phyloP scores from a whole-genome alignment of 257 asterid genomes.

The Solanum ossicruentum region DNA sequence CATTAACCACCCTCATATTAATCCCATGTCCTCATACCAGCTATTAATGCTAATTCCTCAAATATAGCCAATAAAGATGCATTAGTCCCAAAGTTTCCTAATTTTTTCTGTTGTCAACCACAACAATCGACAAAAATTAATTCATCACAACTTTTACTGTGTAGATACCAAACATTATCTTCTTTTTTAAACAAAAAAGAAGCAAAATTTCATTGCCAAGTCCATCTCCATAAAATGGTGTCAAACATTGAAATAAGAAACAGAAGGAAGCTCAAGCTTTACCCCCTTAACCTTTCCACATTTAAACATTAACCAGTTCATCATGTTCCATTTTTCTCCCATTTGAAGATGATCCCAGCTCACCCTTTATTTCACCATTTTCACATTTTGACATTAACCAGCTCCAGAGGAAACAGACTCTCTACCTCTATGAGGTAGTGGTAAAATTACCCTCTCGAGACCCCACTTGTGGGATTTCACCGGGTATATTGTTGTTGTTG shows the following conservation, averaged over 20 bases:
- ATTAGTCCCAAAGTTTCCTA: background rate
- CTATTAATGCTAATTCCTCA: background rate
- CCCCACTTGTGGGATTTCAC: no score
- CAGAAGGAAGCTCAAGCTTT: background rate
- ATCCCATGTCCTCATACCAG: background rate
- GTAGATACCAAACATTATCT: background rate
- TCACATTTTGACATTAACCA: background rate
- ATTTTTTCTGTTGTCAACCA: background rate
- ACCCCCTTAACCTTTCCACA: background rate
- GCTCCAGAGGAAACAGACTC: no score
- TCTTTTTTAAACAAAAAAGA: background rate
- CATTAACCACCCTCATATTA: background rate
- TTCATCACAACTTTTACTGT: background rate
- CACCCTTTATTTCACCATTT: background rate
- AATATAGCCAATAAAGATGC: background rate
- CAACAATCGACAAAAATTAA: background rate
- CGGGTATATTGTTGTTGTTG: no score
- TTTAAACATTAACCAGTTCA: background rate
- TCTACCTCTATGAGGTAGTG: no score
- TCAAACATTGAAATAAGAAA: background rate
- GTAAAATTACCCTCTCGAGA: no score
- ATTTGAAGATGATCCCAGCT: background rate
- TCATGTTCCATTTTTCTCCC: background rate
- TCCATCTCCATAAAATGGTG: background rate
- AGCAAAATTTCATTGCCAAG: background rate